Percentiles rank a stretch among this genome's conserved stretches.
Evolutionary conservation across 2,329 filamentous ascomycete genomes (phyloP).

Genomic region (Alternaria gaisen): DNA sequence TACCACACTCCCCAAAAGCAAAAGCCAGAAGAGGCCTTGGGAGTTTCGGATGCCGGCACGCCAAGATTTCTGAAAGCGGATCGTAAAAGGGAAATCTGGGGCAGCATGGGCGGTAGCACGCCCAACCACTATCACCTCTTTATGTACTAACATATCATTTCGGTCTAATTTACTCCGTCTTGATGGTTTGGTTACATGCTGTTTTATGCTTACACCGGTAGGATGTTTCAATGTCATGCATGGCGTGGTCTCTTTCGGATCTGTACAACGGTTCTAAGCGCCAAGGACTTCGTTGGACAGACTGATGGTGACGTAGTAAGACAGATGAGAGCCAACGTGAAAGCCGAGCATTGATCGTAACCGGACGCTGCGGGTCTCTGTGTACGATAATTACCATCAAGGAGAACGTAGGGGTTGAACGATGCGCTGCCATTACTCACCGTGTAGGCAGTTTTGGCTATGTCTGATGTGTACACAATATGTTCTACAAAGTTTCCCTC

Average conservation of each 20-base stretch:
- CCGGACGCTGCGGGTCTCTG: neutral
- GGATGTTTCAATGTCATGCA: neutral
- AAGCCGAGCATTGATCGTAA: too few relatives aligned
- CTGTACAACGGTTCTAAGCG: neutral
- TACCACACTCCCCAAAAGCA: neutral
- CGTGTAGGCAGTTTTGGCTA: neutral
- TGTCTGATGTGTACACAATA: neutral
- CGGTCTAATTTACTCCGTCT: neutral
- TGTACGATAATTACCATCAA: neutral
- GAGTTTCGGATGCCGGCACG: neutral
- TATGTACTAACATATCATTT: neutral
- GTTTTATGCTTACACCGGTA: neutral
- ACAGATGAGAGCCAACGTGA: neutral
- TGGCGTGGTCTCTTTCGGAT: neutral
- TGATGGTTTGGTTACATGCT: neutral
- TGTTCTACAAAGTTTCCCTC: slow-evolving; percentile 11
- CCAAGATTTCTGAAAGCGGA: neutral
- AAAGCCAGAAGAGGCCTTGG: neutral
- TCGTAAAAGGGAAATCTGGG: neutral
- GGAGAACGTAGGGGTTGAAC: neutral
- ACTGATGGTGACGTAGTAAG: neutral
- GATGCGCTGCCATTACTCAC: neutral
- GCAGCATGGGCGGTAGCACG: neutral
- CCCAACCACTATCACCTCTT: neutral
- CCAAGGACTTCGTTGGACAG: neutral